Conservation (phyloP, 2,329 filamentous ascomycete genomes). For the Talaromyces piceae region DNA sequence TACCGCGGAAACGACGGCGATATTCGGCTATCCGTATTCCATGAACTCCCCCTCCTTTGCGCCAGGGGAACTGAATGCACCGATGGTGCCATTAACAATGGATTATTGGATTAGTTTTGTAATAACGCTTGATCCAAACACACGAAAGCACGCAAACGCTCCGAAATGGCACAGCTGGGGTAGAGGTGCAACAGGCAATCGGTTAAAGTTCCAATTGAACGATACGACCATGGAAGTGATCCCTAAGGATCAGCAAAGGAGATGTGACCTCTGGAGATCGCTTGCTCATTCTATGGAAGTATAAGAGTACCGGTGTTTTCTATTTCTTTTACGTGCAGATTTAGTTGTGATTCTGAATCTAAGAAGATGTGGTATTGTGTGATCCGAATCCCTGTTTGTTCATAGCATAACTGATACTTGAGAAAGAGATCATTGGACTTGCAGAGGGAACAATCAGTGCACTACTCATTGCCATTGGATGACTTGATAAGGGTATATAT, state of each 20-base stretch:
- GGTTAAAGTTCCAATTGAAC: slow-evolving; percentile 39
- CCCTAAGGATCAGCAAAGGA: slow-evolving; percentile 23
- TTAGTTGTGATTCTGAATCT: no score
- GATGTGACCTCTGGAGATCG: slow-evolving; percentile 8
- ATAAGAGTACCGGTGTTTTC: not conserved
- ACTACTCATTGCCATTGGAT: no score
- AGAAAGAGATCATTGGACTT: no score
- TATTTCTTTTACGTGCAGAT: not conserved
- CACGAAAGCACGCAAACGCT: slow-evolving; percentile 35
- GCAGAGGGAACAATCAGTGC: no score
- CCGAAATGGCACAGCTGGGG: slow-evolving; percentile 46
- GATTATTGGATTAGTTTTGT: slow-evolving; percentile 71
- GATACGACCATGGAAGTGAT: slow-evolving; percentile 41
- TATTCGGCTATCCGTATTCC: slow-evolving; percentile 58
- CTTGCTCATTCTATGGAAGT: not conserved
- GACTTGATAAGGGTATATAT: no score
- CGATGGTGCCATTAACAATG: slow-evolving; percentile 55
- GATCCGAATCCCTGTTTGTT: no score
- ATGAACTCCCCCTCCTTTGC: slow-evolving; percentile 16
- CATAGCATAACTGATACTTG: no score
- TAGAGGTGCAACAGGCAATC: slow-evolving; percentile 23
- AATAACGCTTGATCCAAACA: slow-evolving; percentile 58
- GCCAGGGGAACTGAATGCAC: slow-evolving; percentile 41
- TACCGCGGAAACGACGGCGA: slow-evolving; percentile 57
- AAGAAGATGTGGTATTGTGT: no score